phyloP scores from a whole-genome alignment of 2,329 filamentous ascomycete genomes.

The Fusarium scirpi region DNA sequence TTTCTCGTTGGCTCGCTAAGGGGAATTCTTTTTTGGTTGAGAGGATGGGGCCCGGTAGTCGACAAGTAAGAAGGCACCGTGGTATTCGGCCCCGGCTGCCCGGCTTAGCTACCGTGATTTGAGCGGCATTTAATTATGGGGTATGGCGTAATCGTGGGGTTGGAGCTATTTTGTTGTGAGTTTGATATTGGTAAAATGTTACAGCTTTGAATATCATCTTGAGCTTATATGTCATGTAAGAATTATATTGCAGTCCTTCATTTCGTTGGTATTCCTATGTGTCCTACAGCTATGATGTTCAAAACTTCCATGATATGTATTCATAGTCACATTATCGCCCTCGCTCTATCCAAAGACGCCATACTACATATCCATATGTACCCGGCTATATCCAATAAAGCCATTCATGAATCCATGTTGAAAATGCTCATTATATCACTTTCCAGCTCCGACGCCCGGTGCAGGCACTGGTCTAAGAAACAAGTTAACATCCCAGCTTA shows the following conservation, averaged over 20 bases:
- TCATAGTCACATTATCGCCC: conserved; percentile 31
- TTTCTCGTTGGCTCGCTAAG: conserved; percentile 42
- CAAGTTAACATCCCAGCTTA: conserved; percentile 27
- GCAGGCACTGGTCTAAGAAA: not conserved
- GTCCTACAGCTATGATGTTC: not conserved
- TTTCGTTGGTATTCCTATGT: not conserved
- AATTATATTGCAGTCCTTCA: not conserved
- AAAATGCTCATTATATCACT: conserved; percentile 20
- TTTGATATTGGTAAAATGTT: too few relatives aligned
- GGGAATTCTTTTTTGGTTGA: conserved; percentile 30
- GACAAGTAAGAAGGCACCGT: not conserved
- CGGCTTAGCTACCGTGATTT: conserved; percentile 23
- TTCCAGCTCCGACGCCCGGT: not conserved
- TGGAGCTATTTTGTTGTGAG: conserved; percentile 16
- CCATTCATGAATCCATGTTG: not conserved
- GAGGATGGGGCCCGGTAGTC: conserved; percentile 10
- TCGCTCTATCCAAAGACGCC: conserved; percentile 24
- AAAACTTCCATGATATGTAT: conserved; percentile 10
- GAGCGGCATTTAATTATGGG: conserved; percentile 26
- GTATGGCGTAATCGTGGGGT: conserved; percentile 34
- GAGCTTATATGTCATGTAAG: not conserved
- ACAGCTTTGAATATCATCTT: not conserved
- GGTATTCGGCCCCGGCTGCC: conserved; percentile 25
- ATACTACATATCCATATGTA: conserved; percentile 18
- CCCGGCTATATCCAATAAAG: conserved; percentile 5